Conservation (phyloP, 495 filamentous ascomycete genomes). For the Penicillium herquei region DNA sequence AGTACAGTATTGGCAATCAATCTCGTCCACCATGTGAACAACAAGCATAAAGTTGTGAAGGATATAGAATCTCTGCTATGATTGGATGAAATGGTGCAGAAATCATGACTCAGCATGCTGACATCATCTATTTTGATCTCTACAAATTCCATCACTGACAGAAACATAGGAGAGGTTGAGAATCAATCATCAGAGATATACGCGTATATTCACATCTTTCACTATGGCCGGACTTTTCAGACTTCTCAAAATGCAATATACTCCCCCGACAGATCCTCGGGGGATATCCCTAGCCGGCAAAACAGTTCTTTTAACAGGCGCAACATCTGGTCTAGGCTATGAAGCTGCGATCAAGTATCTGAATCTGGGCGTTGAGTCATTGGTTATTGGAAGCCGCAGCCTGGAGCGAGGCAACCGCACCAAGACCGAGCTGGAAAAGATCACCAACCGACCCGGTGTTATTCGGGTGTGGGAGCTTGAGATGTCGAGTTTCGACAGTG, state of each 20-base stretch:
- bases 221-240: slow-evolving; percentile 40
- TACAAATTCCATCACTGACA: background rate
- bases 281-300: slow-evolving; percentile 42
- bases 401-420: slow-evolving; percentile 44
- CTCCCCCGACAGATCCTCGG: slow-evolving; percentile 35
- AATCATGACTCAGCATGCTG: slow-evolving; percentile 5
- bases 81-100: background rate
- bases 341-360: slow-evolving; percentile 47
- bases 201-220: background rate
- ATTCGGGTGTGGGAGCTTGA: slow-evolving; percentile 56
- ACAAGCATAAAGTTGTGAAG: background rate
- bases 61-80: background rate
- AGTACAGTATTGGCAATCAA: too few relatives aligned
- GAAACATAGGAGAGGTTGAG: background rate
- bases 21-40: too few relatives aligned
- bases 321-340: slow-evolving; percentile 52
- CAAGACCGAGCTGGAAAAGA: slow-evolving; percentile 45
- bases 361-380: slow-evolving; percentile 36
- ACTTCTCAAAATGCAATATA: slow-evolving; percentile 38
- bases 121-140: slow-evolving; percentile 5
- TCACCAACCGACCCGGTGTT: slow-evolving; percentile 38
- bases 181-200: background rate
- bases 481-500: slow-evolving; percentile 49
- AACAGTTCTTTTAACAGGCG: slow-evolving; percentile 57
- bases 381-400: slow-evolving; percentile 45